Evolutionary conservation across 2,329 filamentous ascomycete species (phyloP).

Genomic region (Akanthomyces lecanii): DNA sequence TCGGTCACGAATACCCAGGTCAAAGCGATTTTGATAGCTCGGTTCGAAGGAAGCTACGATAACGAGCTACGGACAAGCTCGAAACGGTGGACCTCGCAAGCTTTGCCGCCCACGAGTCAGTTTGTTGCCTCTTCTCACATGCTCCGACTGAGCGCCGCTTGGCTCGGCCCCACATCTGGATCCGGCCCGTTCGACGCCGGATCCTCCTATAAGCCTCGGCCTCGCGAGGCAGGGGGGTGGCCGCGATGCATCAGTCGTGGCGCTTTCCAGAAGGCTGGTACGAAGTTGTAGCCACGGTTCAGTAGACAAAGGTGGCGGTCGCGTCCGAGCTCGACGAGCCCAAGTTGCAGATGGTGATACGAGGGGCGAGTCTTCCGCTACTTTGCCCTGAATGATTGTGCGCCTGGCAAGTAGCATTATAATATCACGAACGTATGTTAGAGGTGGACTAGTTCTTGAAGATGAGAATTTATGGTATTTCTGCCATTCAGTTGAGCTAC

Average conservation of each 20-base stretch:
- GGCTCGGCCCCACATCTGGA: not conserved
- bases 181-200: not conserved
- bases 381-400: not conserved
- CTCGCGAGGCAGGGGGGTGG: not conserved
- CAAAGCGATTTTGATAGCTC: not conserved
- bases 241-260: no score
- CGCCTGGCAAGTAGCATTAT: not conserved
- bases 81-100: not conserved
- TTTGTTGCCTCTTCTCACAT: not conserved
- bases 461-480: constrained; percentile 29
- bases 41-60: no score
- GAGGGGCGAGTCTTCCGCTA: not conserved
- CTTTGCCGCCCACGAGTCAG: not conserved
- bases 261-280: not conserved
- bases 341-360: no score
- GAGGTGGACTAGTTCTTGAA: not conserved
- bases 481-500: constrained; percentile 32
- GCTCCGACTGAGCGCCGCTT: not conserved
- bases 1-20: not conserved
- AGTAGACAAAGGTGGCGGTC: no score
- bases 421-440: not conserved
- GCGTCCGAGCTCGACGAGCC: no score
- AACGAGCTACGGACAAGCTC: not conserved
- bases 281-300: no score
- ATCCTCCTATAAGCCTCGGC: not conserved